phyloP scores from a whole-genome alignment of 768 basidiomycete genomes.

The Panaeolus cyanescens region DNA sequence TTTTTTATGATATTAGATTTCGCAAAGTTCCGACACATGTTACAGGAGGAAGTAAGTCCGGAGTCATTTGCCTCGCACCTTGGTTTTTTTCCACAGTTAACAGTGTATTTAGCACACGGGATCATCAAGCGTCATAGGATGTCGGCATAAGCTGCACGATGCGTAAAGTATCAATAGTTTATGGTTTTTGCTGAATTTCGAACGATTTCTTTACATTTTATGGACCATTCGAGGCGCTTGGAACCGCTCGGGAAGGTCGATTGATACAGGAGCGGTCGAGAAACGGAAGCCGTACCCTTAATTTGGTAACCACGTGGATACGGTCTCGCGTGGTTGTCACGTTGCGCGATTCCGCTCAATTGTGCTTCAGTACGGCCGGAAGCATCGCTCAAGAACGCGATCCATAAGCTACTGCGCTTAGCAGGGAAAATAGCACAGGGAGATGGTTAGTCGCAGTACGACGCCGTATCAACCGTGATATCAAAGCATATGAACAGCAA shows the following conservation, averaged over 20 bases:
- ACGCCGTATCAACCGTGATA: background rate
- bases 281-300: conserved; percentile 9
- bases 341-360: conserved; percentile 4
- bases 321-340: conserved; percentile 15
- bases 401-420: background rate
- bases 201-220: background rate
- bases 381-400: background rate
- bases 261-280: conserved; percentile 4
- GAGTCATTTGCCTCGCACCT: background rate
- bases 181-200: background rate
- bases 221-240: background rate
- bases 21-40: background rate
- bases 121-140: background rate
- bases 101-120: background rate
- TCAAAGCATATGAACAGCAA: background rate
- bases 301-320: conserved; percentile 14
- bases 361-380: background rate
- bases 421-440: background rate
- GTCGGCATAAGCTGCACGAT: background rate
- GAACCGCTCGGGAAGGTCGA: conserved; percentile 10
- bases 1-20: background rate
- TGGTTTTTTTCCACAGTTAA: background rate
- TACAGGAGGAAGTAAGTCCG: background rate
- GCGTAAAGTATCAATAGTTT: background rate
- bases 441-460: background rate